Conservation (phyloP, 345 rosid genomes). For the Populus euphratica region DNA sequence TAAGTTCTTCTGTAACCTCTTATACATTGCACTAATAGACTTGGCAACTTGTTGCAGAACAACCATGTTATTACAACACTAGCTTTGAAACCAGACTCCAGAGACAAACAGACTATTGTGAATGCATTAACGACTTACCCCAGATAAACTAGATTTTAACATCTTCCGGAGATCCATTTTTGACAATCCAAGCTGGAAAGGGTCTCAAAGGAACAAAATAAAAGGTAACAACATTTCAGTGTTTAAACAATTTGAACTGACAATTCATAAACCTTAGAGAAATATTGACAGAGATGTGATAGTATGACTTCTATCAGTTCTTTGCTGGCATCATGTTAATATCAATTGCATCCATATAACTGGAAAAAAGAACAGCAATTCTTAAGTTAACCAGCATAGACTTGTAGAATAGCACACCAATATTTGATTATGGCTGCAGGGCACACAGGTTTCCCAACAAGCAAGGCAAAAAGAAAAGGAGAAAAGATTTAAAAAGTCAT, state of each 20-base stretch:
- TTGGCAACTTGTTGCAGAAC: constrained; percentile 65
- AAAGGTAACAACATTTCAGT: not conserved
- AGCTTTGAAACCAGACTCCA: not conserved
- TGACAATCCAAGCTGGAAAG: constrained; percentile 86
- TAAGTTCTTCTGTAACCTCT: constrained; percentile 91
- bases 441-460: not conserved
- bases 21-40: constrained; percentile 82
- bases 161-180: constrained; percentile 84
- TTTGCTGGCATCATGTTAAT: not conserved
- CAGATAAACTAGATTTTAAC: constrained; percentile 79
- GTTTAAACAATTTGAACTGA: not conserved
- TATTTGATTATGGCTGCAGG: not conserved
- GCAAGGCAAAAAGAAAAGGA: not conserved
- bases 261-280: not conserved
- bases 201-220: constrained; percentile 43
- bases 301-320: not conserved
- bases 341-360: not conserved
- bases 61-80: constrained; percentile 1
- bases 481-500: not conserved
- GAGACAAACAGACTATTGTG: not conserved
- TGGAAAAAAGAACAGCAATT: not conserved
- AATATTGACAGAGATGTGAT: not conserved
- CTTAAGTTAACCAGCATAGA: not conserved
- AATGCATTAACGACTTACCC: constrained; percentile 44
- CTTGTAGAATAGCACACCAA: not conserved